Evolutionary conservation across 2,329 filamentous ascomycete species (phyloP).

Genomic region (Colletotrichum spinosum): DNA sequence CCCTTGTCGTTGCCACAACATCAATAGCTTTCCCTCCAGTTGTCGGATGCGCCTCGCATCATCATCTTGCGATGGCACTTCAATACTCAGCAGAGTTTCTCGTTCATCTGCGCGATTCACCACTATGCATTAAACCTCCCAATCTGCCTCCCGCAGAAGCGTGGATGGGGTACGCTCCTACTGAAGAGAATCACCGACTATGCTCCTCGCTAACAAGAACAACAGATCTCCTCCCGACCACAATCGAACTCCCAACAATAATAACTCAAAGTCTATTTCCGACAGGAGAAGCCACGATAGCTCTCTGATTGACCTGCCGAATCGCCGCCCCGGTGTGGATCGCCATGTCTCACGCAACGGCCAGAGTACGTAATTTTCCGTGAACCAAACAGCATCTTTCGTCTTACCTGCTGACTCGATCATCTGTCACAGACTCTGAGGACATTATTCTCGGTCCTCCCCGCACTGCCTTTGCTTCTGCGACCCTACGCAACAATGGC

Average conservation of each 20-base stretch:
- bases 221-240: slow-evolving; percentile 58
- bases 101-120: slow-evolving; percentile 81
- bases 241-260: slow-evolving; percentile 52
- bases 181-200: slow-evolving; percentile 5
- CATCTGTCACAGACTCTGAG: slow-evolving; percentile 68
- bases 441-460: slow-evolving; percentile 89
- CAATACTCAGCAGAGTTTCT: slow-evolving; percentile 84
- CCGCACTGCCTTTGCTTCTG: slow-evolving; percentile 84
- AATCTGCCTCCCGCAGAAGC: slow-evolving; percentile 86
- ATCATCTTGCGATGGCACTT: slow-evolving; percentile 59
- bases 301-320: slow-evolving; percentile 60
- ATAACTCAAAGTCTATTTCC: slow-evolving; percentile 51
- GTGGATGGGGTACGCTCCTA: slow-evolving; percentile 87
- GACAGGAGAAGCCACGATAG: slow-evolving; percentile 61
- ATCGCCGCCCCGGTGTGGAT: slow-evolving; percentile 63
- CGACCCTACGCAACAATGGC: slow-evolving; percentile 63
- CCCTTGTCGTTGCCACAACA: slow-evolving; percentile 20
- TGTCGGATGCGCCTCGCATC: slow-evolving; percentile 52
- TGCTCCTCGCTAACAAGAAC: slow-evolving; percentile 20
- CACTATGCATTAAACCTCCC: slow-evolving; percentile 83
- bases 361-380: slow-evolving; percentile 56
- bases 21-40: slow-evolving; percentile 19
- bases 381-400: slow-evolving; percentile 6
- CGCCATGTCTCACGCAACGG: slow-evolving; percentile 67
- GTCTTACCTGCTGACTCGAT: slow-evolving; percentile 44